A percentile compares a stretch with the other conserved stretches of the same genome.
These are phyloP conservation scores for Coccomyxa sp. DNA, from an alignment of 139 green algal genomes.

Conservation along the genomic window DNA sequence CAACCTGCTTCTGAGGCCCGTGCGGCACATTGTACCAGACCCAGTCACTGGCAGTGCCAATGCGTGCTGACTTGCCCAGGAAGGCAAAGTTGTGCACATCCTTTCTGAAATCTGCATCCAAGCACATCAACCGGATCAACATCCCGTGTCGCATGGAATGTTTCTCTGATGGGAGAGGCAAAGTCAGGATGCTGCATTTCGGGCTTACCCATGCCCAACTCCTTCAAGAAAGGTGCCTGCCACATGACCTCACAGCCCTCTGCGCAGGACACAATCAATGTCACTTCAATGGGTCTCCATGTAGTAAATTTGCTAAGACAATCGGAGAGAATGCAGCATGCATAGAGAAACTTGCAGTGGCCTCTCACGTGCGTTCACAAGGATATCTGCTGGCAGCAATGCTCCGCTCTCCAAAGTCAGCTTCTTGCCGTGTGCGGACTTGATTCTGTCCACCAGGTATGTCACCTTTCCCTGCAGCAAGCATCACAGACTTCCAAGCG, in stretches of 20 bases:
- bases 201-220: constrained; percentile 17
- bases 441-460: background rate
- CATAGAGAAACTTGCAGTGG: background rate
- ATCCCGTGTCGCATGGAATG: background rate
- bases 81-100: constrained; percentile 35
- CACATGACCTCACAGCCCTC: constrained; percentile 16
- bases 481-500: too few species aligned
- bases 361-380: constrained; percentile 14
- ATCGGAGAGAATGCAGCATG: too few species aligned
- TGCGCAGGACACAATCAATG: background rate
- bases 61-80: constrained; percentile 17
- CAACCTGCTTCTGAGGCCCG: constrained; percentile 30
- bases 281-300: background rate
- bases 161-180: background rate
- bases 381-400: constrained; percentile 5
- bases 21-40: constrained; percentile 32
- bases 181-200: background rate
- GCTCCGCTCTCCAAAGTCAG: background rate
- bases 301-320: background rate
- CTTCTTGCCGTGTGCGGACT: background rate
- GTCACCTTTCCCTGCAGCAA: constrained; percentile 2
- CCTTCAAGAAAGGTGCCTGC: constrained; percentile 13
- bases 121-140: background rate
- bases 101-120: constrained; percentile 16
- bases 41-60: constrained; percentile 29